Conservation (phyloP, 192 early-diverging fungal species). For the Gamsiella multidivaricata region DNA sequence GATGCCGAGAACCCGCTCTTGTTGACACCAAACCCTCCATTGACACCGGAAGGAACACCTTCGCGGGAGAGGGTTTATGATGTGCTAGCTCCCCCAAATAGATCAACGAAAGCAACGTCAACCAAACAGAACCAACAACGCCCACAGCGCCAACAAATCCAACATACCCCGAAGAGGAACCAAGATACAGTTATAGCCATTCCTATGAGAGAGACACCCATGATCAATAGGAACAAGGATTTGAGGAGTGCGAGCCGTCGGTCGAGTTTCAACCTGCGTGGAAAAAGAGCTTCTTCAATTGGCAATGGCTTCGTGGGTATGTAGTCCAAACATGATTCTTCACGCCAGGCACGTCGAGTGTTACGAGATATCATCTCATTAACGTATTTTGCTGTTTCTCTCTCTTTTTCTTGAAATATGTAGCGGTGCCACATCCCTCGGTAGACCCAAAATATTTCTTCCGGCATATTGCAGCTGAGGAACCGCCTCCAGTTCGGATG, state of each 20-base stretch:
- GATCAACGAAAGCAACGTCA: background rate
- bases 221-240: constrained; percentile 48
- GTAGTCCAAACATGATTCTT: background rate
- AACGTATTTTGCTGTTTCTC: background rate
- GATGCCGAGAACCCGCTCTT: background rate
- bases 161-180: constrained; percentile 21
- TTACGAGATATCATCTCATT: background rate
- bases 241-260: constrained; percentile 32
- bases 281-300: constrained; percentile 46
- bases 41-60: constrained; percentile 34
- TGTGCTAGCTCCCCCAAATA: background rate
- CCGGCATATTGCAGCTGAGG: constrained; percentile 47
- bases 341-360: too few relatives aligned
- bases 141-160: background rate
- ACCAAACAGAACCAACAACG: background rate
- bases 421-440: constrained; percentile 43
- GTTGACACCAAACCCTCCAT: constrained; percentile 13
- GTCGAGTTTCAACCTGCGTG: constrained; percentile 40
- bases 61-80: constrained; percentile 15
- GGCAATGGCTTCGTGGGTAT: constrained; percentile 45
- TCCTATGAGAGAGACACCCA: constrained; percentile 50
- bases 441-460: constrained; percentile 41
- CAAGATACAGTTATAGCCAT: constrained; percentile 27
- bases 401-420: background rate
- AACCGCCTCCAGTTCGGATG: constrained; percentile 43